Conservation (phyloP, 108 stramenopile genomes). For the Nitzschia inconspicua region DNA sequence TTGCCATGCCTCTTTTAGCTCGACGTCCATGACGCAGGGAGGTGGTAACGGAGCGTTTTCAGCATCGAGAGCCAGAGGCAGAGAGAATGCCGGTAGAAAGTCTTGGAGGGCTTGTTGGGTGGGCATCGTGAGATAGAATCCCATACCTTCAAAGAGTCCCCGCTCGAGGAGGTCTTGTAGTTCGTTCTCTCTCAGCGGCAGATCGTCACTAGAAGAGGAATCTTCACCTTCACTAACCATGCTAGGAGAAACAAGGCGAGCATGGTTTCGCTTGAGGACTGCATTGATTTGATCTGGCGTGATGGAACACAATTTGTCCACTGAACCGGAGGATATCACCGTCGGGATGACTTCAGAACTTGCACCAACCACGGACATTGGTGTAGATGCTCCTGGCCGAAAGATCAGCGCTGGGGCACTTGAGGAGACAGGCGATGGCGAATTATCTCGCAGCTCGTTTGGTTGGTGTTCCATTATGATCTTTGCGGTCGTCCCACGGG, state of each 20-base stretch:
- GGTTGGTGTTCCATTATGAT: slow-evolving; percentile 7
- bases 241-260: not conserved
- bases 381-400: too few species aligned
- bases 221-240: not conserved
- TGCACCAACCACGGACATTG: not conserved
- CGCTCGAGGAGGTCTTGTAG: not conserved
- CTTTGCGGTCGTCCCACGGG: too few species aligned
- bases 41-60: too few species aligned
- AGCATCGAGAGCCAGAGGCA: too few species aligned
- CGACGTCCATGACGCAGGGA: too few species aligned
- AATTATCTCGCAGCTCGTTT: not conserved
- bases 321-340: slow-evolving; percentile 10
- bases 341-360: not conserved
- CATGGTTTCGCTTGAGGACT: not conserved
- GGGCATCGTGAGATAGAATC: slow-evolving; percentile 13
- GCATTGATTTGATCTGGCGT: too few species aligned
- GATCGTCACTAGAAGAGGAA: too few species aligned
- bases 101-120: not conserved
- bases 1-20: slow-evolving; percentile 8
- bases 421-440: not conserved
- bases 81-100: too few species aligned
- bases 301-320: too few species aligned
- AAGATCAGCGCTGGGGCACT: too few species aligned
- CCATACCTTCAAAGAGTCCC: slow-evolving; percentile 13
- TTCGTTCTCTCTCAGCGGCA: too few species aligned